Base-by-base conservation (phyloP, 2,329 filamentous ascomycete species). In the Ascochyta clinopodiicola region DNA sequence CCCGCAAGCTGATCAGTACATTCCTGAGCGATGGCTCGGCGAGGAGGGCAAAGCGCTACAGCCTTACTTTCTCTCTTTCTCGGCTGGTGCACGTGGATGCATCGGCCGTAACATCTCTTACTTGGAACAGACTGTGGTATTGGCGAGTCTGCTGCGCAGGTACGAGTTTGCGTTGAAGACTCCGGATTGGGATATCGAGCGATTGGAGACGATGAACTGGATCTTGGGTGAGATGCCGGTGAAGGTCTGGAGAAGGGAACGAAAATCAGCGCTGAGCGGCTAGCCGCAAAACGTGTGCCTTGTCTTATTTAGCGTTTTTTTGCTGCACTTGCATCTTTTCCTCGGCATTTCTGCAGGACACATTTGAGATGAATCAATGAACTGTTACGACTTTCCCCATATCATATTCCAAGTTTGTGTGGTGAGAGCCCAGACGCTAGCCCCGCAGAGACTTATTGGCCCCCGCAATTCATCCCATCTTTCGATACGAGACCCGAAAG, bases 171-270 rank as follows among this genome's bases (percentile, higher is more conserved):
- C 71, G n/a, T 62, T 78, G 19, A 70, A 71, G 25, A 67, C 61
- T 36, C 72, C 72, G 6, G 66, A 66, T 6, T 78, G 71, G 60
- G 66, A 76, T 45, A 62, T 75, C 17, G 59, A 72, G 51, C 55
- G 75, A 31, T 60, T 70, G 37, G 75, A 78, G 62, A 74, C 67
- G 40, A 72, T 74, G 65, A 77, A 77, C 34, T 67, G 72, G 66
- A 64, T 76, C 32, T 46, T 76, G 27, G 71, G 67, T 6, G 71
- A 75, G 40, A 66, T 78, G 69, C 74, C 75, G 6, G 68, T 78
- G 12, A 76, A 74, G 60, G 67, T 78, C 6, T 75, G 70, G 63
- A 67, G 72, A 38, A 64, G 75, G 56, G 60, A 67, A 32, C 46
- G 37, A 25, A 66, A 57, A 38, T 48, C 52, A 12, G 39, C 35